Evolutionary conservation across 768 basidiomycete species (phyloP), one percentile per base, ranked within the genome.

Genomic region (Boletus rubropictus): DNA sequence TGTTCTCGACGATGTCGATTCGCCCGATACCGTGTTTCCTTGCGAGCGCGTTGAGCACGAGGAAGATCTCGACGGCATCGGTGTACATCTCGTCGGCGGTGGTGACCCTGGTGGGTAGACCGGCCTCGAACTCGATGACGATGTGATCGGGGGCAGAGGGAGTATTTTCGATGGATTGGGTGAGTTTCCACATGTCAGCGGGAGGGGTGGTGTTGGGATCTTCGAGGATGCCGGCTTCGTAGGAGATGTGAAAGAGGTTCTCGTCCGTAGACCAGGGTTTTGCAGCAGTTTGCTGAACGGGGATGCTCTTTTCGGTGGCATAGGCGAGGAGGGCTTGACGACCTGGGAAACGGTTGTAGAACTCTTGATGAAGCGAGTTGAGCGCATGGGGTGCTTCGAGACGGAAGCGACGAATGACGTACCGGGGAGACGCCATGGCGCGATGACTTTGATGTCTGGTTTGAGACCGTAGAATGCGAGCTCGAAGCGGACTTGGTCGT

Each of bases 261-360:
- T 98, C 96, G 66, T 99, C 95, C 6, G 96, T 99, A 3, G 95
- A 97, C 96, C 96, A 99, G 31, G 96, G 95, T 72, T 98, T 97
- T 46, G 94, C 79, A 10, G 88, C 79, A 38, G 96, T 99, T 72
- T 99, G 96, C 53, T 83, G 78, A 50, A 99, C 94, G 46, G 93
- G 93, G 55, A 99, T 95, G 40, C 80, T 69, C 66, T 91, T 89
- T 63, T 89, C 73, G 7, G 83, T 83, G 24, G 96, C 96, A 58
- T 84, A 99, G 22, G 80, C 78, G 49, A 99, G 86, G 46, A 99
- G 84, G 17, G 91, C 93, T 60, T 89, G 85, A 52, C 96, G 89
- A 22, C 95, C 96, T 40, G 95, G 80, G 72, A 99, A 99, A 49
- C 93, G 90, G 69, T 95, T 79, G 79, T 97, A 99, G 74, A 98